Conservation (phyloP, 2,329 filamentous ascomycete species). For the Ophiognomonia clavigignenti-juglandacearum region DNA sequence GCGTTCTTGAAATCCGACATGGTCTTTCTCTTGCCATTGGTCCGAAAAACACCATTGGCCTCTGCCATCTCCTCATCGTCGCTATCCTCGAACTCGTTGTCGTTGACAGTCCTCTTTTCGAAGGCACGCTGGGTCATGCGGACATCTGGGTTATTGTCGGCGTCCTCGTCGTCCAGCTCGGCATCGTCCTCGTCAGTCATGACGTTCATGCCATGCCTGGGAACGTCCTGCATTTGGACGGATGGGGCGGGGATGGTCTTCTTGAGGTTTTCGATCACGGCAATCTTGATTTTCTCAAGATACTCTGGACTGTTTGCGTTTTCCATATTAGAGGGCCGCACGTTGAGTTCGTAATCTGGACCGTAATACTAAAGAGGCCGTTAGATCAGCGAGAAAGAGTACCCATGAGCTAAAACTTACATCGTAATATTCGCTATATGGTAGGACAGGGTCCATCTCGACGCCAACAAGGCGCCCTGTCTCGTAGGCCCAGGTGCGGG, state of each 20-base stretch:
- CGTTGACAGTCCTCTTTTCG: slow-evolving; percentile 71
- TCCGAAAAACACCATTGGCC: slow-evolving; percentile 63
- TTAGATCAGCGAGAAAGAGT: background rate
- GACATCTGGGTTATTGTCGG: slow-evolving; percentile 79
- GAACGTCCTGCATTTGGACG: slow-evolving; percentile 81
- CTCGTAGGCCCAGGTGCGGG: slow-evolving; percentile 94
- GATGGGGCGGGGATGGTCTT: slow-evolving; percentile 84
- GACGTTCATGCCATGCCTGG: slow-evolving; percentile 52
- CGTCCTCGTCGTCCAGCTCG: slow-evolving; percentile 66
- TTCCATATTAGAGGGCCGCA: slow-evolving; percentile 81
- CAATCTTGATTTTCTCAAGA: slow-evolving; percentile 73
- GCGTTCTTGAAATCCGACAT: slow-evolving; percentile 49
- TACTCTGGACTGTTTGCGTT: slow-evolving; percentile 85
- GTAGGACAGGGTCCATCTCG: slow-evolving; percentile 75
- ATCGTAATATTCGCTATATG: slow-evolving; percentile 94
- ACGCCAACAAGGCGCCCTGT: slow-evolving; percentile 85
- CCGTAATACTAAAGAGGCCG: slow-evolving; percentile 69
- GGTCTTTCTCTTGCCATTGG: slow-evolving; percentile 42
- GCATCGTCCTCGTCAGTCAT: slow-evolving; percentile 65
- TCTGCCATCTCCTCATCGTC: slow-evolving; percentile 80
- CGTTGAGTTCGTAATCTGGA: slow-evolving; percentile 85
- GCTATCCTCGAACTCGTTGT: slow-evolving; percentile 80
- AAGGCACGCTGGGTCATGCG: slow-evolving; percentile 77
- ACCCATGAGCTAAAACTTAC: slow-evolving; percentile 33
- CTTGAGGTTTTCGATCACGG: slow-evolving; percentile 79